Evolutionary conservation across 805 yeast genomes (phyloP).

Genomic region (Cyberlindnera petersonii): DNA sequence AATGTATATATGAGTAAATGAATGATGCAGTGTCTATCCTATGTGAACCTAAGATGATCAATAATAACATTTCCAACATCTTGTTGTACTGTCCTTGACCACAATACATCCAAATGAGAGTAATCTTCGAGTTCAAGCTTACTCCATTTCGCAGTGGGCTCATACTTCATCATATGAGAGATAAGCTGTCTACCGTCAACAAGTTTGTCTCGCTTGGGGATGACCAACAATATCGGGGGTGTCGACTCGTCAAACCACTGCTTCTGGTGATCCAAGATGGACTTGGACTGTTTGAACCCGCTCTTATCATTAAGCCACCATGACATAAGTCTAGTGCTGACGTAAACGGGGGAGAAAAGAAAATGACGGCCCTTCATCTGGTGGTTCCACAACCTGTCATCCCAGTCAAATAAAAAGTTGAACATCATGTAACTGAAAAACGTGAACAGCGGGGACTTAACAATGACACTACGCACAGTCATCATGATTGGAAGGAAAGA

Average conservation of each 20-base stretch:
- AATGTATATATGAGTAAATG: no score
- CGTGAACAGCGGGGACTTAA: slow-evolving; percentile 52
- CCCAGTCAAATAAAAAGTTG: slow-evolving; percentile 85
- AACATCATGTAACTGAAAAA: slow-evolving; percentile 75
- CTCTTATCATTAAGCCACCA: slow-evolving; percentile 77
- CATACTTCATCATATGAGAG: slow-evolving; percentile 59
- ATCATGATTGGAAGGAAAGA: slow-evolving; percentile 79
- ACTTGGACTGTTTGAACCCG: slow-evolving; percentile 39
- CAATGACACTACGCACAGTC: slow-evolving; percentile 46
- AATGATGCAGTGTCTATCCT: not conserved
- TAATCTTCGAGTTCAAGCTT: slow-evolving; percentile 50
- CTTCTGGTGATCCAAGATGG: slow-evolving; percentile 46
- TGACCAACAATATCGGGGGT: slow-evolving; percentile 62
- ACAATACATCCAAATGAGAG: slow-evolving; percentile 85
- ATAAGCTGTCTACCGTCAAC: slow-evolving; percentile 72
- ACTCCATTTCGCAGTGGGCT: slow-evolving; percentile 32
- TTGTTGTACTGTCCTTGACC: slow-evolving; percentile 79
- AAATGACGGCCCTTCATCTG: slow-evolving; percentile 69
- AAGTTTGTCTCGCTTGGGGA: slow-evolving; percentile 69
- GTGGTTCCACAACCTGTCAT: slow-evolving; percentile 70
- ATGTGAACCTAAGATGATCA: not conserved
- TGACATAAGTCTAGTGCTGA: slow-evolving; percentile 75
- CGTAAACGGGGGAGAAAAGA: slow-evolving; percentile 79
- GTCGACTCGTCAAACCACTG: slow-evolving; percentile 51
- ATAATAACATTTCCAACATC: slow-evolving; percentile 47